Evolutionary conservation across 257 asterid genomes (phyloP), one percentile per base, ranked within the genome.

Genomic region (Scutellaria galericulata): DNA sequence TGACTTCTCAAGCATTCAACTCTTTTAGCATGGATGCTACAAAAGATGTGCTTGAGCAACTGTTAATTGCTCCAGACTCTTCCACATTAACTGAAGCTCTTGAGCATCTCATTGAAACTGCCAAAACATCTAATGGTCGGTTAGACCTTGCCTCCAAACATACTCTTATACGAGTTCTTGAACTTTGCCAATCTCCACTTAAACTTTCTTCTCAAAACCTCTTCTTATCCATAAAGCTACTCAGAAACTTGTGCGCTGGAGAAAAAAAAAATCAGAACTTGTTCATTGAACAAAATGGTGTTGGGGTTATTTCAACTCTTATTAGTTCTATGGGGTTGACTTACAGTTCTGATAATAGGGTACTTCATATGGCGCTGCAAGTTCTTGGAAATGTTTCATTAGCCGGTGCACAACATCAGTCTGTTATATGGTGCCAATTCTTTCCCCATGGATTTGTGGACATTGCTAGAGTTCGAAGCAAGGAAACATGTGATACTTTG

Each of bases 181-280:
- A 78, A 70, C 87, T 88, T 9, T 91, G 94, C 77, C 84, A 35
- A 64, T 70, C 82, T 37, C 81, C 88, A n/a, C 64, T 50, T 12
- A 77, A 22, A 64, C 74, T 83, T 70, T 78, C 86, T 60, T 63
- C 61, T 18, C 68, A 83, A 24, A 71, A 77, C 51, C 82, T 89
- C 76, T 77, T 85, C 70, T 81, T 88, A 53, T 79, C 93, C 61
- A 53, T 94, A 45, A 91, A 86, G 84, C 82, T 89, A 47, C 86
- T 93, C 52, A 86, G 98, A 68, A 93, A 93, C 81, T 71, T 90
- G 54, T 94, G 96, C 75, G 97, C 98, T 0, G 98, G 97, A 74
- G 97, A 89, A 72, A 71, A 78, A 31, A 60, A 55, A 47, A 93
- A 89, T 62, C 98, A 91, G 85, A 76, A 89, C 64, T 67, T 71